Base-by-base conservation (phyloP, 2,329 filamentous ascomycete species). In the Neophaeococcomyces mojaviensis region DNA sequence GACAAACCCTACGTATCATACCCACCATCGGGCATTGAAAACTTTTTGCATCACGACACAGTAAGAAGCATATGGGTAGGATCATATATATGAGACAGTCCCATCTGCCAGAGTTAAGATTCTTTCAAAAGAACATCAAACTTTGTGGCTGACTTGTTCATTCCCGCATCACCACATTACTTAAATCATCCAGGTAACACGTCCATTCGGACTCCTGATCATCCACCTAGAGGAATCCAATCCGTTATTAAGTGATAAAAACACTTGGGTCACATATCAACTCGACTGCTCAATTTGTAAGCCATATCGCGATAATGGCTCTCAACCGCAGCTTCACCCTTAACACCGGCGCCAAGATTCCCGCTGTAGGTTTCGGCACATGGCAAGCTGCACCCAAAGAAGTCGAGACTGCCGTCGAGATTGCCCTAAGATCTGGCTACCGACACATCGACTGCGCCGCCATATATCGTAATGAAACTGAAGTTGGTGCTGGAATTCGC, bases 381-480 rank as follows among this genome's bases (percentile, higher is more conserved):
- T 57, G 50, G 51, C 51, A 48, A 33, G 39, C 47, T 42, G 53
- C 46, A 10, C 41, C 41, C 18, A 35, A 44, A 28, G 41, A 44
- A 37, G 41, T 44, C 3, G 41, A 44, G 18, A 33, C 12, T 8
- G 41, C 41, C 15, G 41, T 44, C 12, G 41, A 44, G 28, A 37
- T 22, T 18, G 74, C 74, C 13, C 65, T 78, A 34, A 59, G 67
- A 45, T 63, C 62, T 39, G 74, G 74, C 33, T 77, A 77, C 60
- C 65, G 74, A 48, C 74, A 76, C 60, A 61, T 78, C 19, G 74
- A 78, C 58, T 75, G 72, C 57, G 75, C 74, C 35, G 76, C 72
- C 68, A 72, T 69, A 59, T 78, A 77, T 55, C 53, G 55, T 30
- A 66, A 20, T 54, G 74, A 78, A 58, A 64, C 63, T 19, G 73